Evolutionary conservation across 768 basidiomycete genomes (phyloP).

Genomic region (Strobilomyces echinocephalus): DNA sequence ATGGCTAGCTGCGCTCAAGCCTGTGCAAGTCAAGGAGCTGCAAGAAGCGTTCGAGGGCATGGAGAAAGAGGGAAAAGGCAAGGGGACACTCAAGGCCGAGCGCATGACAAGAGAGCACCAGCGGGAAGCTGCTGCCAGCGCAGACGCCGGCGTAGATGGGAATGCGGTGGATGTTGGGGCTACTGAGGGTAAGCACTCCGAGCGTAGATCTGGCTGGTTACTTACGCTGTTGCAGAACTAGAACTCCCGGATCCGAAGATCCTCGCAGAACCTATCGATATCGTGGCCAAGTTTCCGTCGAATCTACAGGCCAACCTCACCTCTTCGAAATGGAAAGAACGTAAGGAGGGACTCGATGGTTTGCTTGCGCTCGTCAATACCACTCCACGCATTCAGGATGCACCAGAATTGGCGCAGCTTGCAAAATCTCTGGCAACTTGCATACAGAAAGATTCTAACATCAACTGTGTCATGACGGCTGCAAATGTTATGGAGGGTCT

Average conservation of each 20-base stretch:
- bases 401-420: slow-evolving; percentile 71
- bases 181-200: slow-evolving; percentile 43
- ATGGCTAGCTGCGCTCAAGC: slow-evolving; percentile 86
- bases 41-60: slow-evolving; percentile 84
- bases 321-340: slow-evolving; percentile 98
- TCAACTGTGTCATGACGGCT: slow-evolving; percentile 90
- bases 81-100: slow-evolving; percentile 74
- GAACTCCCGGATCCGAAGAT: slow-evolving; percentile 70
- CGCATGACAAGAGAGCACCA: slow-evolving; percentile 73
- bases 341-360: slow-evolving; percentile 87
- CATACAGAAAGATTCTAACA: slow-evolving; percentile 86
- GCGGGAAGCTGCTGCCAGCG: slow-evolving; percentile 58
- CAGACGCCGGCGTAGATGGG: slow-evolving; percentile 31
- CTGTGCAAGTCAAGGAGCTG: slow-evolving; percentile 94
- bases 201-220: not conserved
- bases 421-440: slow-evolving; percentile 72
- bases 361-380: slow-evolving; percentile 64
- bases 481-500: slow-evolving; percentile 81
- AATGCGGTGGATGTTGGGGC: slow-evolving; percentile 42
- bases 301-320: slow-evolving; percentile 69
- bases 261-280: slow-evolving; percentile 77
- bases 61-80: slow-evolving; percentile 82
- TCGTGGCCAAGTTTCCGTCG: slow-evolving; percentile 68
- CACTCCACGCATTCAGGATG: slow-evolving; percentile 74
- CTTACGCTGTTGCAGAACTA: slow-evolving; percentile 26